phyloP scores from a whole-genome alignment of 2,329 filamentous ascomycete genomes.

The Fusarium ramigenum region DNA sequence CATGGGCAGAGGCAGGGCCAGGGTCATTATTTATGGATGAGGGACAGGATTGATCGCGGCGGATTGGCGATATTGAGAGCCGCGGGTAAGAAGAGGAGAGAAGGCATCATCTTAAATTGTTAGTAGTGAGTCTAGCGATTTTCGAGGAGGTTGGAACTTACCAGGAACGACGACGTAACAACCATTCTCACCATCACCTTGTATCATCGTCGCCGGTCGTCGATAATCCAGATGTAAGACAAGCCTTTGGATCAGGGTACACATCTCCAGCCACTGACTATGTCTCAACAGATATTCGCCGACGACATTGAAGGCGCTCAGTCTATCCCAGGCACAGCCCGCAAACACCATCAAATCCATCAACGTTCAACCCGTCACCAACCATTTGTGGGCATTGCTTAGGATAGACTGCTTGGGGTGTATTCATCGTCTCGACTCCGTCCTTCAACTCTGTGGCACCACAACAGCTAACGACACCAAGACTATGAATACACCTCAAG shows the following conservation, averaged over 20 bases:
- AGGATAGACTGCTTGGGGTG: background rate
- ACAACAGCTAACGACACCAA: background rate
- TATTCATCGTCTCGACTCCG: background rate
- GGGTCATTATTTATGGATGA: no score
- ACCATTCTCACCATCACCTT: no score
- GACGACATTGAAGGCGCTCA: background rate
- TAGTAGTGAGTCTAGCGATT: no score
- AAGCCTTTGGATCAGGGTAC: background rate
- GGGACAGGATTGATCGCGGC: no score
- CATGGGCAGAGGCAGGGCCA: no score
- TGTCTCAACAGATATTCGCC: background rate
- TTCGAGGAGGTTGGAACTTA: no score
- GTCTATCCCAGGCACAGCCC: background rate
- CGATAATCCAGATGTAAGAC: background rate
- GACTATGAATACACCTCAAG: background rate
- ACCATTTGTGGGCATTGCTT: background rate
- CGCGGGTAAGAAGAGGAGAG: no score
- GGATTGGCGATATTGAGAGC: no score
- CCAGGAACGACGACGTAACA: no score
- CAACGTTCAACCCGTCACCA: rapidly evolving
- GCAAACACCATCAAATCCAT: background rate
- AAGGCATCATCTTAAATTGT: no score
- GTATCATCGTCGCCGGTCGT: background rate
- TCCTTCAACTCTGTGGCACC: background rate
- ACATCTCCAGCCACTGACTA: background rate